Evolutionary conservation across 148 eudicot genomes (phyloP).

Genomic region (Rhododendron simsii): DNA sequence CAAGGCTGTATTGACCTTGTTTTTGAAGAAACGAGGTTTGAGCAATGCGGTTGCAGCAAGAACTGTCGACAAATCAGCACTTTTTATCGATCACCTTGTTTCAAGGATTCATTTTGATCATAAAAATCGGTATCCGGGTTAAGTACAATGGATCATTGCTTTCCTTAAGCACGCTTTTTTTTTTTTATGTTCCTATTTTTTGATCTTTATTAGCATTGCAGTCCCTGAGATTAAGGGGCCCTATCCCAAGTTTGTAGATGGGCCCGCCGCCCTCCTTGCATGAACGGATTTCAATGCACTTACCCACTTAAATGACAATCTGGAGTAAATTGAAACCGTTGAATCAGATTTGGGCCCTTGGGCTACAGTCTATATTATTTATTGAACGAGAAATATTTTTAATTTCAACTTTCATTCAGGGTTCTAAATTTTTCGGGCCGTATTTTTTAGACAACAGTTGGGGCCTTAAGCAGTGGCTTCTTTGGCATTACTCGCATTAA

Average conservation of each 20-base stretch:
- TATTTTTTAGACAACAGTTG: background rate
- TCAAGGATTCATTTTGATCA: constrained; percentile 69
- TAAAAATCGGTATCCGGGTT: constrained; percentile 76
- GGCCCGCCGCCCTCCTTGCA: no score
- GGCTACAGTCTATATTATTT: background rate
- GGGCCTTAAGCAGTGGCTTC: background rate
- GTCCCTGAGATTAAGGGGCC: no score
- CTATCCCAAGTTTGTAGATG: no score
- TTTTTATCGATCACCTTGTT: constrained; percentile 74
- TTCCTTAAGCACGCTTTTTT: background rate
- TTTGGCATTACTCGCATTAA: background rate
- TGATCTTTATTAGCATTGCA: background rate
- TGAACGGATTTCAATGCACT: no score
- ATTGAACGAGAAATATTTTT: background rate
- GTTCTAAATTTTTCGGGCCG: background rate
- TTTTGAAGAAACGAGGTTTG: constrained; percentile 69
- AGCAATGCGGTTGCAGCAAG: constrained; percentile 59
- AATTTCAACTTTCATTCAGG: background rate
- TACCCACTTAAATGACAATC: no score
- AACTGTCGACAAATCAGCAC: constrained; percentile 69
- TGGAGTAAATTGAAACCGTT: background rate
- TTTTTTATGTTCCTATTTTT: background rate
- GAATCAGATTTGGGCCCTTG: background rate
- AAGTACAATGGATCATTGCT: constrained; percentile 20
- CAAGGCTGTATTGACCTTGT: constrained; percentile 73